Percentiles rank a stretch among this genome's conserved stretches.
Evolutionary conservation across 495 filamentous ascomycete genomes (phyloP).

Genomic region (Hypoxylon trugodes): DNA sequence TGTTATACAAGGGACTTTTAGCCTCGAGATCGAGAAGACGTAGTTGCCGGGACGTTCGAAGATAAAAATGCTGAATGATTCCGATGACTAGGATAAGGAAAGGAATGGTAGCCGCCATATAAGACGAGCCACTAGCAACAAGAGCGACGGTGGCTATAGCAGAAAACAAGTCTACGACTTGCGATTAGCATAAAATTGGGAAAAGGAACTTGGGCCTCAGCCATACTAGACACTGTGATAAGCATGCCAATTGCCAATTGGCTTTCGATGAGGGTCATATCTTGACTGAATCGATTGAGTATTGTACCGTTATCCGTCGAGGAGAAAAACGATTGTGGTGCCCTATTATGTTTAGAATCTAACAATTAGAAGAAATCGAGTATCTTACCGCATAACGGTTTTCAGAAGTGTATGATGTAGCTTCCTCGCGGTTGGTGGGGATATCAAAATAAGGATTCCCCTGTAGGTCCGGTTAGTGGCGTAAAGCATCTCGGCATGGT

Average conservation of each 20-base stretch:
- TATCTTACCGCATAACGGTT: not conserved
- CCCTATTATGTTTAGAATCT: not conserved
- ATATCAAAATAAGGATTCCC: not conserved
- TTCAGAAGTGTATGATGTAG: not conserved
- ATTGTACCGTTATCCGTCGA: not conserved
- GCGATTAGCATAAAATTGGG: not conserved
- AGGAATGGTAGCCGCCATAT: not conserved
- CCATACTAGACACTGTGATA: slow-evolving; percentile 1
- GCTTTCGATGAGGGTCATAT: slow-evolving; percentile 4
- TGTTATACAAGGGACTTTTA: not conserved
- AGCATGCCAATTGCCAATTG: slow-evolving; percentile 5
- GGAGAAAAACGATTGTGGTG: not conserved
- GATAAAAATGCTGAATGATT: not conserved
- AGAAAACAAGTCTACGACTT: not conserved
- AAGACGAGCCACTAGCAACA: not conserved
- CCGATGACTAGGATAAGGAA: not conserved
- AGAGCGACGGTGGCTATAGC: not conserved
- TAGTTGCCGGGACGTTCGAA: not conserved
- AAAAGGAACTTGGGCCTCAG: not conserved
- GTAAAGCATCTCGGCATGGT: not conserved
- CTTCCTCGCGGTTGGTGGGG: not conserved
- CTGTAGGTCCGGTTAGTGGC: not conserved
- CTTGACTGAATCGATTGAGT: slow-evolving; percentile 7
- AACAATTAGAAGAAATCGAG: not conserved
- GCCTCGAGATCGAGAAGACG: not conserved